phyloP scores from a whole-genome alignment of 148 eudicot species.

The Gaultheria prostrata region DNA sequence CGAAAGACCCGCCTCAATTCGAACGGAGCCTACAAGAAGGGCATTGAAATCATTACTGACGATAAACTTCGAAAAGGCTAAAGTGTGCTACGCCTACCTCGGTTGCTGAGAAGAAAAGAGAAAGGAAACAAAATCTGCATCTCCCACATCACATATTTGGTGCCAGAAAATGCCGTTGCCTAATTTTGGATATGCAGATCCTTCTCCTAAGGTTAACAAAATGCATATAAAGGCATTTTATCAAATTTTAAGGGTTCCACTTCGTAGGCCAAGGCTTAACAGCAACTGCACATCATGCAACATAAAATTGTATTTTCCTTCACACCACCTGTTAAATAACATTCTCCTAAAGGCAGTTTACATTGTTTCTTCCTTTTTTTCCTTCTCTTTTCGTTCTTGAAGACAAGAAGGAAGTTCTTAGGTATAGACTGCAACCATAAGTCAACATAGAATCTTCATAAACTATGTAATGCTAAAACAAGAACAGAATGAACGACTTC shows the following conservation, averaged over 20 bases:
- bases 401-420: background rate
- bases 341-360: background rate
- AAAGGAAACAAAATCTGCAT: background rate
- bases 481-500: background rate
- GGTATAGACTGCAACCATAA: background rate
- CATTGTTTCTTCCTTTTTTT: background rate
- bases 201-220: background rate
- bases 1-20: slow-evolving; percentile 55
- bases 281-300: background rate
- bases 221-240: background rate
- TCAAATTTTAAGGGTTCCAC: background rate
- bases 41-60: background rate
- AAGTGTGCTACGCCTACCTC: background rate
- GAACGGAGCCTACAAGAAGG: slow-evolving; percentile 43
- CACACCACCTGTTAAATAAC: background rate
- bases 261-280: background rate
- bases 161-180: background rate
- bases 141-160: background rate
- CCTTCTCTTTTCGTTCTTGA: background rate
- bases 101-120: background rate
- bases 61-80: background rate
- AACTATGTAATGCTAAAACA: background rate
- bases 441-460: background rate
- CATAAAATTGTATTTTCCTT: background rate
- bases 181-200: background rate